Percentiles rank a stretch among this genome's conserved stretches.
phyloP scores from a whole-genome alignment of 1,284 basidiomycete species.

The Cutaneotrichosporon sp. region DNA sequence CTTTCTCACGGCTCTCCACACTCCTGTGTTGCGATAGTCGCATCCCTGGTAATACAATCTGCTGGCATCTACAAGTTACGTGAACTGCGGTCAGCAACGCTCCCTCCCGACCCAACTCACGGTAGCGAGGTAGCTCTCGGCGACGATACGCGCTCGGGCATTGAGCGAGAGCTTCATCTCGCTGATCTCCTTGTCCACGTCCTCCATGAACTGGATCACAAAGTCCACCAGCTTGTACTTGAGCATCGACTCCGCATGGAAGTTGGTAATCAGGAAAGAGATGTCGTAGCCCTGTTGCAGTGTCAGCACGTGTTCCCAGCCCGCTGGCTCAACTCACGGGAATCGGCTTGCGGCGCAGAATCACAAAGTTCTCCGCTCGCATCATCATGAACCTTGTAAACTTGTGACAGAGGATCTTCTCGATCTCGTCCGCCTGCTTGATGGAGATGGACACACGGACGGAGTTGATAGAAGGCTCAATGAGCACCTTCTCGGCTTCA shows the following conservation, averaged over 20 bases:
- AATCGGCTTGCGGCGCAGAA: slow-evolving; percentile 89
- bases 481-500: slow-evolving; percentile 91
- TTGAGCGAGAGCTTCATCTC: slow-evolving; percentile 71
- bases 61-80: slow-evolving; percentile 17
- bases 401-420: slow-evolving; percentile 93
- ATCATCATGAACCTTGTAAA: slow-evolving; percentile 99
- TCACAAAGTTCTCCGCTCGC: slow-evolving; percentile 93
- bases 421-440: slow-evolving; percentile 99
- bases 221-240: slow-evolving; percentile 99
- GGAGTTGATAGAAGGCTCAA: slow-evolving; percentile 96
- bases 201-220: slow-evolving; percentile 99
- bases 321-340: too few species aligned
- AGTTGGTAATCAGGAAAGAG: slow-evolving; percentile 96
- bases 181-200: slow-evolving; percentile 65
- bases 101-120: slow-evolving; percentile 36
- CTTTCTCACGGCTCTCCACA: too few species aligned
- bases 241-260: slow-evolving; percentile 93
- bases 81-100: slow-evolving; percentile 11
- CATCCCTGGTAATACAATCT: slow-evolving; percentile 21
- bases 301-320: too few species aligned
- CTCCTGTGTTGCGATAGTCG: too few species aligned
- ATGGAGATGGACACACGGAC: slow-evolving; percentile 95
- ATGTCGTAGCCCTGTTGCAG: slow-evolving; percentile 84
- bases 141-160: slow-evolving; percentile 92
- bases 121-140: slow-evolving; percentile 59